Percentiles rank a stretch among this genome's conserved stretches.
phyloP scores from a whole-genome alignment of 1,139 yeast genomes.

The Geotrichum macrosporum region DNA sequence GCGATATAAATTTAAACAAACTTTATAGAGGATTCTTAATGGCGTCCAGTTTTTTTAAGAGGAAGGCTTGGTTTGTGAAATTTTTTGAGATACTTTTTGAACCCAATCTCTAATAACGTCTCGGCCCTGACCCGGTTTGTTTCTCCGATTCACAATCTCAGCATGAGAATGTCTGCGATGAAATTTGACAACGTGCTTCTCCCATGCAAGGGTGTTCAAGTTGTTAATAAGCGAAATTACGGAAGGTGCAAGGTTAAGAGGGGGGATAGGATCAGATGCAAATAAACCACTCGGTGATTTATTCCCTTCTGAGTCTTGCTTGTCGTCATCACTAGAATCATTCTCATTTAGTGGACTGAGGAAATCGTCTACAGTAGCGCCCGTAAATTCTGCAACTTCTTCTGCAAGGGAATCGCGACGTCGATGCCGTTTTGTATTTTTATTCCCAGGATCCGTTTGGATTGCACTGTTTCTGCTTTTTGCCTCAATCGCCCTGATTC shows the following conservation, averaged over 20 bases:
- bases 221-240: conserved; percentile 19
- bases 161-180: conserved; percentile 31
- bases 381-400: conserved; percentile 27
- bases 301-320: neutral
- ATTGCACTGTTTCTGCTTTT: neutral
- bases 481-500: conserved; percentile 24
- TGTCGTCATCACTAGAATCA: neutral
- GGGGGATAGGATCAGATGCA: neutral
- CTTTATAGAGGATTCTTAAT: too few relatives aligned
- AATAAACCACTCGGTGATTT: conserved; percentile 8
- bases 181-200: conserved; percentile 33
- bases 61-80: too few relatives aligned
- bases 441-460: conserved; percentile 7
- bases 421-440: conserved; percentile 4
- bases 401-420: conserved; percentile 22
- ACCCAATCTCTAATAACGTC: conserved; percentile 30
- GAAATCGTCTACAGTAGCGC: conserved; percentile 26
- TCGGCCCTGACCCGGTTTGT: conserved; percentile 35
- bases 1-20: too few relatives aligned
- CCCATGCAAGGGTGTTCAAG: conserved; percentile 33
- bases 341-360: conserved; percentile 18
- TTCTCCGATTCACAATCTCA: conserved; percentile 34
- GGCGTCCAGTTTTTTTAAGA: too few relatives aligned
- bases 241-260: neutral
- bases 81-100: conserved; percentile 5